Evolutionary conservation across 176 grass and related monocot genomes (phyloP).

Genomic region (Avena eriantha): DNA sequence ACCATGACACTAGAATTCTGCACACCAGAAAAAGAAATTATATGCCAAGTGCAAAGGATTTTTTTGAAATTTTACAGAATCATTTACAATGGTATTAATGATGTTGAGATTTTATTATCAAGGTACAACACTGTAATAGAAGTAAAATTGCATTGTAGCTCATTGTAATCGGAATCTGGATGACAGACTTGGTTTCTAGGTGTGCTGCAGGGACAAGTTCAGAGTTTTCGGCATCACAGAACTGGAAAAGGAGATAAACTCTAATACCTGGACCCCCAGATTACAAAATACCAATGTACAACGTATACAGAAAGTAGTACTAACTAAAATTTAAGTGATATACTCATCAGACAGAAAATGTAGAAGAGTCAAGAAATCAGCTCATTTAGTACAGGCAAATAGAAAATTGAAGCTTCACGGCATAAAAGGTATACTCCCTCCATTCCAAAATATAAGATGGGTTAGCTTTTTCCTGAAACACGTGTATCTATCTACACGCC

Average conservation of each 20-base stretch:
- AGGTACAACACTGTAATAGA: background rate
- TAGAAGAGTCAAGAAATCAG: background rate
- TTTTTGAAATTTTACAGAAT: background rate
- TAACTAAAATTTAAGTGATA: background rate
- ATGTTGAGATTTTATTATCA: background rate
- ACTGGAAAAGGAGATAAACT: background rate
- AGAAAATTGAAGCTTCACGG: background rate
- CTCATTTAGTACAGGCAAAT: background rate
- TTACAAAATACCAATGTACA: background rate
- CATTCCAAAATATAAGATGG: too few species aligned
- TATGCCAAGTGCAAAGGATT: background rate
- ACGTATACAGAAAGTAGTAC: background rate
- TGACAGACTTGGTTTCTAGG: background rate
- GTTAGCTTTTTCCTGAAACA: too few species aligned
- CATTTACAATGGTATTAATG: background rate
- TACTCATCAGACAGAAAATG: background rate
- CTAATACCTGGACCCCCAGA: background rate
- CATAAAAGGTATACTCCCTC: background rate
- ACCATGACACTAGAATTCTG: background rate
- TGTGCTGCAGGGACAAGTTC: background rate
- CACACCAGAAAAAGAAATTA: background rate
- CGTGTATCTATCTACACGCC: too few species aligned
- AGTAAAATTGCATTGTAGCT: background rate
- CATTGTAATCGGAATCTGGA: background rate
- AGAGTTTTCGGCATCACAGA: background rate